A percentile compares a stretch with the other conserved stretches of the same genome.
Conservation (phyloP, 352 stramenopile species). For the Halophytophthora polymorphica region DNA sequence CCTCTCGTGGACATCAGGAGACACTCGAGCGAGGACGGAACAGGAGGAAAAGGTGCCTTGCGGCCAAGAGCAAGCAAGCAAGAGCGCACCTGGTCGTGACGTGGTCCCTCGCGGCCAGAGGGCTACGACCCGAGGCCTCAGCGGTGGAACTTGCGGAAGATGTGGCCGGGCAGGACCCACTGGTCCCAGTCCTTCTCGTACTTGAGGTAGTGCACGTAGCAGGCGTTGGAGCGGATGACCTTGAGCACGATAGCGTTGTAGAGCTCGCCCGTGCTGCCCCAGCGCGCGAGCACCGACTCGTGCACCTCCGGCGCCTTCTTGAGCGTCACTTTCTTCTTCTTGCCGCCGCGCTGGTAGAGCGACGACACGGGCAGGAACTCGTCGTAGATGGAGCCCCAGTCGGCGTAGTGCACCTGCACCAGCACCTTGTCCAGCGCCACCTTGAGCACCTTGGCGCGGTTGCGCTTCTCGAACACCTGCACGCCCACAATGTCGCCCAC, state of each 20-base stretch:
- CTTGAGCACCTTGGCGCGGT: slow-evolving; percentile 59
- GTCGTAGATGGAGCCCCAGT: slow-evolving; percentile 83
- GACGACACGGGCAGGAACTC: slow-evolving; percentile 65
- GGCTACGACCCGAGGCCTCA: too few relatives aligned
- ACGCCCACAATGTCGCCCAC: slow-evolving; percentile 68
- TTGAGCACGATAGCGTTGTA: slow-evolving; percentile 82
- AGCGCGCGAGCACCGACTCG: slow-evolving; percentile 70
- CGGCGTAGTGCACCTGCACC: slow-evolving; percentile 75
- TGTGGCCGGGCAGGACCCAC: slow-evolving; percentile 74
- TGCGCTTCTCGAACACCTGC: slow-evolving; percentile 75
- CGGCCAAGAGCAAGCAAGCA: too few relatives aligned
- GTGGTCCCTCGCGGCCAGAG: too few relatives aligned
- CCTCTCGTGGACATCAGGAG: too few relatives aligned
- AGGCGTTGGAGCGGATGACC: slow-evolving; percentile 72
- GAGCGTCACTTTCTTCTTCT: slow-evolving; percentile 48
- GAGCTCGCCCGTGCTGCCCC: slow-evolving; percentile 63
- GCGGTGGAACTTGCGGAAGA: slow-evolving; percentile 71
- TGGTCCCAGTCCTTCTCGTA: slow-evolving; percentile 85
- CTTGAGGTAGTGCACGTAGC: slow-evolving; percentile 81
- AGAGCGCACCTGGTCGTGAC: too few relatives aligned
- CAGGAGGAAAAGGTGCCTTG: too few relatives aligned
- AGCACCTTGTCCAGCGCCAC: slow-evolving; percentile 68
- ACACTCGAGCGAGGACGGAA: too few relatives aligned
- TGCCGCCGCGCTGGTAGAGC: slow-evolving; percentile 54
- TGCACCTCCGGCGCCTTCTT: slow-evolving; percentile 66